Base-by-base conservation (phyloP, 2,329 filamentous ascomycete genomes). In the Penicillium sp. region DNA sequence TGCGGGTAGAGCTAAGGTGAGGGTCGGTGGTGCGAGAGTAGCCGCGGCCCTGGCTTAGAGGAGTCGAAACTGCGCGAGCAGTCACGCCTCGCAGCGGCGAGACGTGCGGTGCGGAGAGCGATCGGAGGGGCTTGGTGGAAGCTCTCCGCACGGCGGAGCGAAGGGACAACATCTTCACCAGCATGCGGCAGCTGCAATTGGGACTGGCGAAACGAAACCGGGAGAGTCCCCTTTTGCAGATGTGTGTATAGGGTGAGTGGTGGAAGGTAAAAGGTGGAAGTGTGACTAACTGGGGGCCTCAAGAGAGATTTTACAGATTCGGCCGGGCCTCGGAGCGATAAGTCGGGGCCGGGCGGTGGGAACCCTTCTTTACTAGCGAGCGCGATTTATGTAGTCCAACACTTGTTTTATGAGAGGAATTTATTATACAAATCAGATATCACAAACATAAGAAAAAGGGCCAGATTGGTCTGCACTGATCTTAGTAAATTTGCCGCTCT, bases 1-100 rank as follows among this genome's bases (percentile, higher is more conserved):
- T 86, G 51, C 88, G 81, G 39, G 87, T 89, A 49, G 80, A 83
- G 39, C 59, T 64, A 52, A 81, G 78, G 61, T 85, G 73, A 60
- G 67, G 65, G 46, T 74, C 74, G 6, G 75, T 66, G 25, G 72
- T 68, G 41, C 75, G 72, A 39, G 75, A 74, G 57, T 77, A 78
- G 44, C 58, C 53, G 47, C 75, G 75, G 55, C 60, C 56, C 52
- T 71, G 67, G 50, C 46, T 46, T 10, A 63, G 59, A 43, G 64
- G 63, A 25, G 70, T 57, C 42, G 58, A 58, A 39, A 64, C 52
- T 47, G 57, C 52, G 42, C 55, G 59, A 50, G 61, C 59, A 52
- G 52, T 48, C 41, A 59, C 56, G 52, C 49, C 58, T 59, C 63
- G 63, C 39, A 65, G 57, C 52, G 62, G 54, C 42, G 64, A 59